Base-by-base conservation (phyloP, 768 basidiomycete species). In the Gloeopeniophorella convolvens region DNA sequence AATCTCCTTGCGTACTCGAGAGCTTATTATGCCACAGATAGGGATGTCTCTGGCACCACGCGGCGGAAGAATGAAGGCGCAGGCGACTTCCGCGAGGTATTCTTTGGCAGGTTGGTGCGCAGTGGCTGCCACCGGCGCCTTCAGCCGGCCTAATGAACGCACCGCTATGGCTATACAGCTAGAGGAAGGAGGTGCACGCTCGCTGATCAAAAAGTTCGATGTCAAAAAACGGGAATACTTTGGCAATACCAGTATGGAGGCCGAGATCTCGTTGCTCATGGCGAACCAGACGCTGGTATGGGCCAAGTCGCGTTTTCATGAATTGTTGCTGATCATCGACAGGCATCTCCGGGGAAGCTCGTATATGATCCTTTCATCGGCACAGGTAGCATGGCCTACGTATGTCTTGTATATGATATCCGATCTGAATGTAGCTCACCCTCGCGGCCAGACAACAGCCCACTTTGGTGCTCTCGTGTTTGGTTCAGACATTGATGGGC, bases 181-280 rank as follows among this genome's bases (percentile, higher is more conserved):
- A 42, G 70, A 70, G 53, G 76, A 83, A 60, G 84, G 85, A 12
- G 72, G 75, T 23, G 86, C 89, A 0, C 79, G 95, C 5, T 62
- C 70, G 3, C 71, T 94, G 28, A 74, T 91, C 41, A 66, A 70
- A 41, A 76, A 69, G 45, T 95, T 90, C 53, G 84, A 89, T 53
- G 85, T 99, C 42, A 98, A 96, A 66, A 89, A 90, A 59, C 77
- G 96, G 8, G 70, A 71, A 12, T 98, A 88, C 62, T 97, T 82
- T 65, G 96, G 96, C 3, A 99, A 94, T 58, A 99, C 96, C 0
- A 89, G 89, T 60, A 99, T 99, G 96, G 94, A 96, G 59, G 82
- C 95, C 0, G 93, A 97, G 65, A 84, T 97, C 41, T 94, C 92
- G 1, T 70, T 99, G 37, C 67, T 98, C 23, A 98, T 98, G 94